phyloP scores from a whole-genome alignment of 2,329 filamentous ascomycete genomes.

The Cladosporium halotolerans region DNA sequence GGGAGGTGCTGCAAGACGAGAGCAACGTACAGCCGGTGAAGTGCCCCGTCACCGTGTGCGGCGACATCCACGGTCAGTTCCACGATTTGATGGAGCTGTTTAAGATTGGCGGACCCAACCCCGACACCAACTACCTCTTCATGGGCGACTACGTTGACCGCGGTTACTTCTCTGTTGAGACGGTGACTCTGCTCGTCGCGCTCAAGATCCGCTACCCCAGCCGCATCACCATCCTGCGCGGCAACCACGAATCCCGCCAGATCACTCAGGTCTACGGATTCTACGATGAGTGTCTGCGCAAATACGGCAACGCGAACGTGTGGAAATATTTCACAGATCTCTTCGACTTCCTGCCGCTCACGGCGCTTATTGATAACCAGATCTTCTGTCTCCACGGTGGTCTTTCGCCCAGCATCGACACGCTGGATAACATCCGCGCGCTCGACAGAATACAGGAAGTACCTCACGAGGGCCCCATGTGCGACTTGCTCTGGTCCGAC shows the following conservation, averaged over 20 bases:
- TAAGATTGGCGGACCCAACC: slow-evolving; percentile 96
- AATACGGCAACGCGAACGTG: slow-evolving; percentile 98
- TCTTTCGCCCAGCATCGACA: slow-evolving; percentile 91
- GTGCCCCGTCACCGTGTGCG: slow-evolving; percentile 97
- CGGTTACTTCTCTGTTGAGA: slow-evolving; percentile 98
- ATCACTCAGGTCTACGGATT: slow-evolving; percentile 99
- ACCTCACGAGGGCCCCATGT: slow-evolving; percentile 96
- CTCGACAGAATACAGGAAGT: slow-evolving; percentile 97
- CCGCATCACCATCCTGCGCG: slow-evolving; percentile 95
- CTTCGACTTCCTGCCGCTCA: slow-evolving; percentile 96
- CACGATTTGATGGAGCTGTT: slow-evolving; percentile 99
- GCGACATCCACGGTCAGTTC: slow-evolving; percentile 98
- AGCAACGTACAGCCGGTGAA: slow-evolving; percentile 99
- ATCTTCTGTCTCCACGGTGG: slow-evolving; percentile 98
- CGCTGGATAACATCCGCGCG: slow-evolving; percentile 88
- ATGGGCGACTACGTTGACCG: slow-evolving; percentile 99
- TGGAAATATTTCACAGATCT: slow-evolving; percentile 99
- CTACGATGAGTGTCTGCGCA: slow-evolving; percentile 97
- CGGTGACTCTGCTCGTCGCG: slow-evolving; percentile 89
- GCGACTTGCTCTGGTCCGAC: slow-evolving; percentile 95
- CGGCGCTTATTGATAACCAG: slow-evolving; percentile 96
- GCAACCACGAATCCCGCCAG: slow-evolving; percentile 97
- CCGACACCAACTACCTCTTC: slow-evolving; percentile 98
- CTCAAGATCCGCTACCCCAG: slow-evolving; percentile 97
- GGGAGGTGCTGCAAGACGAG: slow-evolving; percentile 94